Percentiles rank a stretch among this genome's conserved stretches.
phyloP scores from a whole-genome alignment of 139 green algal species.

The Haematococcus sp. region DNA sequence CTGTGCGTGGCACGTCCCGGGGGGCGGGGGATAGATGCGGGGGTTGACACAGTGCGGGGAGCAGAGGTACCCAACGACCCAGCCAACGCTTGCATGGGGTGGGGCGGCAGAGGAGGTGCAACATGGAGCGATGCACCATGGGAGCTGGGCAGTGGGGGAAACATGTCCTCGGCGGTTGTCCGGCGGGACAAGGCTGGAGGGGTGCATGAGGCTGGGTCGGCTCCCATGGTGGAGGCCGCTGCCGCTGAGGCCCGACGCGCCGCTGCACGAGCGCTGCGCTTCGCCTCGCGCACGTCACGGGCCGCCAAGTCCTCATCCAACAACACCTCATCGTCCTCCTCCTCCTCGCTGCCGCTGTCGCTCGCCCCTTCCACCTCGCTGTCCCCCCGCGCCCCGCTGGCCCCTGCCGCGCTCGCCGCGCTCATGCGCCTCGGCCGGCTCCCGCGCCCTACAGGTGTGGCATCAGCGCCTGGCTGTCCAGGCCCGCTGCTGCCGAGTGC shows the following conservation, averaged over 20 bases:
- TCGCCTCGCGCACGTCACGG: background rate
- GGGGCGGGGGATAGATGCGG: too few species aligned
- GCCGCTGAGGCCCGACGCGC: background rate
- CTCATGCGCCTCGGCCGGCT: background rate
- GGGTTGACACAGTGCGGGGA: too few species aligned
- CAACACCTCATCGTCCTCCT: constrained; percentile 9
- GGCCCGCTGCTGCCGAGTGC: background rate
- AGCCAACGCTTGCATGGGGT: background rate
- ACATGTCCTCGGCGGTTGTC: background rate
- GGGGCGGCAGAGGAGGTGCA: too few species aligned
- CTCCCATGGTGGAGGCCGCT: background rate
- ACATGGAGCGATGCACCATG: background rate
- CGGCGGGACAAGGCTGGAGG: background rate
- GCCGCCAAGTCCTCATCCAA: constrained; percentile 2
- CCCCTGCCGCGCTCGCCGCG: background rate
- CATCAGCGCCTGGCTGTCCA: background rate
- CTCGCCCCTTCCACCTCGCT: background rate
- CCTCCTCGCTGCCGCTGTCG: background rate
- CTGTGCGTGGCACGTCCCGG: too few species aligned
- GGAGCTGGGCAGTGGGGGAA: background rate
- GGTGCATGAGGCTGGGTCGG: background rate
- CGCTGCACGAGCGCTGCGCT: background rate
- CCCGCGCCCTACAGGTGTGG: background rate
- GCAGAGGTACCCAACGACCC: background rate
- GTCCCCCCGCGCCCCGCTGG: background rate